Evolutionary conservation across 371 early-diverging fungal species (phyloP).

Genomic region (Mucor plumbeus): DNA sequence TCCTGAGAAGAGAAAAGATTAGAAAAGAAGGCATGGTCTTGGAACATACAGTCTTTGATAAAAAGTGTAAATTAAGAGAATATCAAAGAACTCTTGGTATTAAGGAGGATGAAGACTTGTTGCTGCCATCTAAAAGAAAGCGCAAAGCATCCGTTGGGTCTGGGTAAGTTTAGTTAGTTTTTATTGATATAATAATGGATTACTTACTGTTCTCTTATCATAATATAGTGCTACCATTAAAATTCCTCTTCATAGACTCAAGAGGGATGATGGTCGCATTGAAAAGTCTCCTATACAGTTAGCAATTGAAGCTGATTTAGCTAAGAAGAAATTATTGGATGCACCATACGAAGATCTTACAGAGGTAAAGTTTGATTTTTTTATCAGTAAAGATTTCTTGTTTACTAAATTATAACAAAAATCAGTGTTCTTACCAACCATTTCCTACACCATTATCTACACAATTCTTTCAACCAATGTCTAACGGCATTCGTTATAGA

Average conservation of each 20-base stretch:
- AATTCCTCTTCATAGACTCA: constrained; percentile 57
- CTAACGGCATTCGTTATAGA: constrained; percentile 44
- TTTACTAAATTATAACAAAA: not conserved
- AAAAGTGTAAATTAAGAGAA: constrained; percentile 59
- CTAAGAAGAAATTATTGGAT: constrained; percentile 56
- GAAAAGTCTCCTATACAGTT: constrained; percentile 50
- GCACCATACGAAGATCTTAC: constrained; percentile 64
- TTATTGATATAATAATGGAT: not conserved
- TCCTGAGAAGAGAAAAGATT: constrained; percentile 77
- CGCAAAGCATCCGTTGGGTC: constrained; percentile 37
- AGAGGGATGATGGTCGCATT: constrained; percentile 37
- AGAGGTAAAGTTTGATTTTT: constrained; percentile 41
- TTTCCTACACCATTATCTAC: constrained; percentile 45
- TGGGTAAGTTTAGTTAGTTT: constrained; percentile 28
- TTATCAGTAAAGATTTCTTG: not conserved
- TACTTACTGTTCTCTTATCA: not conserved
- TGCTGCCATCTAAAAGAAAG: constrained; percentile 43
- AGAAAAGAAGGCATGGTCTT: constrained; percentile 71
- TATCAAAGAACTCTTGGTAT: constrained; percentile 61
- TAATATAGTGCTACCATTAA: constrained; percentile 56
- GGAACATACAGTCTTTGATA: constrained; percentile 68
- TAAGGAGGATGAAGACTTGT: constrained; percentile 56
- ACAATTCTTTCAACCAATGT: constrained; percentile 38
- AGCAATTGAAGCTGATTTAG: constrained; percentile 58
- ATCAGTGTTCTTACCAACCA: constrained; percentile 58